phyloP scores from a whole-genome alignment of 352 stramenopile genomes.

The Blastocystis sp. region DNA sequence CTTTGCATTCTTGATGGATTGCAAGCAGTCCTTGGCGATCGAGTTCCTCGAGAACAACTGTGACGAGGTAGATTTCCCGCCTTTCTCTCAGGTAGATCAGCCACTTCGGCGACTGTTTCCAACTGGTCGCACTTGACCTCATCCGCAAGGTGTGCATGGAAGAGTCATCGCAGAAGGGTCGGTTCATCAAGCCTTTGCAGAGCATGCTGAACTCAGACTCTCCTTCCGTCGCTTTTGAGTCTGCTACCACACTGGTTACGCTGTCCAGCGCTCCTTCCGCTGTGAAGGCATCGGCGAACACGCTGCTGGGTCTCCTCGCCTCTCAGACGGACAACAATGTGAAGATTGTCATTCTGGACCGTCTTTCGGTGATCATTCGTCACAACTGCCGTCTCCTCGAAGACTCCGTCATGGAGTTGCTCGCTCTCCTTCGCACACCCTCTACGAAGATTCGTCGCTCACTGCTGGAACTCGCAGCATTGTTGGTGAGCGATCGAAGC shows the following conservation, averaged over 20 bases:
- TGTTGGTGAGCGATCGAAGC: slow-evolving; percentile 89
- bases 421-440: slow-evolving; percentile 87
- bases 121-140: slow-evolving; percentile 95
- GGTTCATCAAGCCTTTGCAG: slow-evolving; percentile 96
- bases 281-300: slow-evolving; percentile 88
- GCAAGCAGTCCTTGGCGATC: slow-evolving; percentile 89
- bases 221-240: slow-evolving; percentile 85
- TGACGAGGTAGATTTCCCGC: not conserved
- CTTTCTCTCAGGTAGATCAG: slow-evolving; percentile 69
- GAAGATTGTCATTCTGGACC: slow-evolving; percentile 97
- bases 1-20: slow-evolving; percentile 99
- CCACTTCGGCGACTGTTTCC: slow-evolving; percentile 94
- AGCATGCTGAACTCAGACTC: slow-evolving; percentile 83
- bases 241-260: slow-evolving; percentile 94
- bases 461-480: slow-evolving; percentile 93
- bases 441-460: slow-evolving; percentile 93
- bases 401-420: slow-evolving; percentile 98
- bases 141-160: slow-evolving; percentile 92
- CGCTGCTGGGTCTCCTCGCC: slow-evolving; percentile 92
- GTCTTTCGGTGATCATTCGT: slow-evolving; percentile 89
- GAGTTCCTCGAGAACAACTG: slow-evolving; percentile 73
- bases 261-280: slow-evolving; percentile 93
- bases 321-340: slow-evolving; percentile 99
- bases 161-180: slow-evolving; percentile 92
- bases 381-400: slow-evolving; percentile 84